Evolutionary conservation across 2,329 filamentous ascomycete species (phyloP), one percentile per base, ranked within the genome.

Genomic region (Apiospora kogelbergensis): DNA sequence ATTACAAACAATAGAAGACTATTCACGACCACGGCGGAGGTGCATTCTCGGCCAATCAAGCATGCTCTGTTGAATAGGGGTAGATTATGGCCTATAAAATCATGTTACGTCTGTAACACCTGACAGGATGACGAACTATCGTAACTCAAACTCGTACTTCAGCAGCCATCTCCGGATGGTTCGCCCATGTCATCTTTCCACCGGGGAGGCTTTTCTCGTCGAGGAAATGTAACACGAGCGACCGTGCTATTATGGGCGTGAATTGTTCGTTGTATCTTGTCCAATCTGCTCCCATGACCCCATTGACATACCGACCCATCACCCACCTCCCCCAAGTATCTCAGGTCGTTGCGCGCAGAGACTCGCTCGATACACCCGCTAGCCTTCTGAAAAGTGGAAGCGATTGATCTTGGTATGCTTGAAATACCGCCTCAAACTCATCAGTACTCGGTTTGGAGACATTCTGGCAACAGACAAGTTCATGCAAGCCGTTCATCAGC

Each of bases 121-220:
- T 26, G 11, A 26, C 22, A 4, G 17, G 2, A 10, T 15, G 9
- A 13, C 10, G 20, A n/a, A 5, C 9, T 13, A 13, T n/a, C 3
- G 9, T 11, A 37, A 60, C 48, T 60, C 53, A 37, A 22, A n/a
- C 17, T n/a, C 7, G 3, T 17, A n/a, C 20, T 26, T 37, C 17
- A 17, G 3, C 10, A 37, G 53, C 53, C 37, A 10, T 48, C 20
- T 57, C 30, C 7, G 65, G 65, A 26, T 48, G 37, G 33, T 24
- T 40, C 24, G 33, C 7, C 65, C 65, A 67, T 40, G 30, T 10
- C 65, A 67, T 57, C 20, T 46, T 57, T 24, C 65, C 65, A n/a
- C 2, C 7, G 17, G 65, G 65, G 5, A 67, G 42, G n/a, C 48
- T 67, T 5, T 41, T 24, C 30, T 67, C 65, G 9, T n/a, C 30